Conservation (phyloP, 2,329 filamentous ascomycete species). For the Cytospora schulzeri region DNA sequence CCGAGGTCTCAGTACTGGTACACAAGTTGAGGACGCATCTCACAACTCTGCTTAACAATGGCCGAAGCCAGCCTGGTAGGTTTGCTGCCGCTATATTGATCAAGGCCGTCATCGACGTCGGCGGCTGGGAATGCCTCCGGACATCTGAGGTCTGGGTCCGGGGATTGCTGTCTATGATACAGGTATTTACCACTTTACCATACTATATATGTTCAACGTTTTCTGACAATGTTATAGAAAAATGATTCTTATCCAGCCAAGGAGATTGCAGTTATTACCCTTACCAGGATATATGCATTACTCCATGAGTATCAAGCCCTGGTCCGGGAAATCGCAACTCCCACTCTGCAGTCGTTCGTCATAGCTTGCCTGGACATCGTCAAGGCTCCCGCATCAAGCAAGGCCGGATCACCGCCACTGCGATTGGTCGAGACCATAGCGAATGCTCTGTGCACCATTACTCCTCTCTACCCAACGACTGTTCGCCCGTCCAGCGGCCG, state of each 20-base stretch:
- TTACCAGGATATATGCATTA: conserved; percentile 82
- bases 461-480: conserved; percentile 81
- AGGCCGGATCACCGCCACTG: conserved; percentile 44
- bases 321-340: conserved; percentile 84
- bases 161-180: conserved; percentile 73
- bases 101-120: conserved; percentile 80
- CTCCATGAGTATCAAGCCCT: conserved; percentile 82
- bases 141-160: conserved; percentile 75
- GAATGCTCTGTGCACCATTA: conserved; percentile 68
- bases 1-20: conserved; percentile 69
- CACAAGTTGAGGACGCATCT: conserved; percentile 83
- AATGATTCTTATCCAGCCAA: conserved; percentile 75
- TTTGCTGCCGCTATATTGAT: conserved; percentile 78
- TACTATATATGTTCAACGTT: neutral
- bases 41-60: conserved; percentile 72
- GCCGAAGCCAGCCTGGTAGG: conserved; percentile 71
- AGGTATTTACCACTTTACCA: conserved; percentile 48
- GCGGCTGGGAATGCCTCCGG: conserved; percentile 80
- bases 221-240: conserved; percentile 56
- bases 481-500: conserved; percentile 76
- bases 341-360: conserved; percentile 74
- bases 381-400: conserved; percentile 46
- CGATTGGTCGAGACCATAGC: conserved; percentile 68
- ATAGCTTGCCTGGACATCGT: conserved; percentile 71
- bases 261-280: conserved; percentile 72